phyloP scores from a whole-genome alignment of 1,284 basidiomycete species.

The Takashimella tepidaria region DNA sequence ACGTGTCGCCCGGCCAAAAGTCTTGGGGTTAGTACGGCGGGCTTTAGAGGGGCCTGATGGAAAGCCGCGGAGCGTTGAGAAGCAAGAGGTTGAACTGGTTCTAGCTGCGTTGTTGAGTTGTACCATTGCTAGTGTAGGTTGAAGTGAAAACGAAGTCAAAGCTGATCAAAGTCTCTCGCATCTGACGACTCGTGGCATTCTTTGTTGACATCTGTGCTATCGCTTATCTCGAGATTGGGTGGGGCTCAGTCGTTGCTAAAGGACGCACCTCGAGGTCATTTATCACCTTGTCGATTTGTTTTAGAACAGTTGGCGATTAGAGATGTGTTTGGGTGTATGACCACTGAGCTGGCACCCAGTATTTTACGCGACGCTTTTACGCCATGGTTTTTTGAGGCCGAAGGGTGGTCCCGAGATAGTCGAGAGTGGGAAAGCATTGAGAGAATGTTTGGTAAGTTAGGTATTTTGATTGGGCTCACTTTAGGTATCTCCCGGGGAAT shows the following conservation, averaged over 20 bases:
- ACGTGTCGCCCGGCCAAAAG: conserved; percentile 25
- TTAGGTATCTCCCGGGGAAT: conserved; percentile 37
- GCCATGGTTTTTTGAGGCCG: conserved; percentile 44
- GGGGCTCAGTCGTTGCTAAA: conserved; percentile 37
- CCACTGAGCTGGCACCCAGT: conserved; percentile 37
- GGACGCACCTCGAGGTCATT: conserved; percentile 28
- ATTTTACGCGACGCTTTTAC: conserved; percentile 41
- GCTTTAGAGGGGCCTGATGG: conserved; percentile 26
- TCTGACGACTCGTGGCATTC: conserved; percentile 45
- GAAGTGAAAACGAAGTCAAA: neutral
- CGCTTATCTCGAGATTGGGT: conserved; percentile 38
- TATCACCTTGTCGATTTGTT: conserved; percentile 39
- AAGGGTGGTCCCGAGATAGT: conserved; percentile 32
- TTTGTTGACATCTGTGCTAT: conserved; percentile 35
- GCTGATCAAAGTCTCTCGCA: conserved; percentile 32
- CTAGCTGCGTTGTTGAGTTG: conserved; percentile 40
- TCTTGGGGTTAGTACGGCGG: conserved; percentile 27
- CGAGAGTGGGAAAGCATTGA: conserved; percentile 43
- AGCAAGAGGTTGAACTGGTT: conserved; percentile 37
- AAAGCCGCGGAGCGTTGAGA: conserved; percentile 22
- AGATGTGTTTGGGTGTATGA: conserved; percentile 46
- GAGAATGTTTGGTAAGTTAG: conserved; percentile 38
- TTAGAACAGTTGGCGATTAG: conserved; percentile 44
- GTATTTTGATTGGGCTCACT: neutral
- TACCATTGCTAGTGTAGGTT: conserved; percentile 41